Evolutionary conservation across 2,329 filamentous ascomycete species (phyloP), one percentile per base, ranked within the genome.

Genomic region (Thielaviopsis populi): DNA sequence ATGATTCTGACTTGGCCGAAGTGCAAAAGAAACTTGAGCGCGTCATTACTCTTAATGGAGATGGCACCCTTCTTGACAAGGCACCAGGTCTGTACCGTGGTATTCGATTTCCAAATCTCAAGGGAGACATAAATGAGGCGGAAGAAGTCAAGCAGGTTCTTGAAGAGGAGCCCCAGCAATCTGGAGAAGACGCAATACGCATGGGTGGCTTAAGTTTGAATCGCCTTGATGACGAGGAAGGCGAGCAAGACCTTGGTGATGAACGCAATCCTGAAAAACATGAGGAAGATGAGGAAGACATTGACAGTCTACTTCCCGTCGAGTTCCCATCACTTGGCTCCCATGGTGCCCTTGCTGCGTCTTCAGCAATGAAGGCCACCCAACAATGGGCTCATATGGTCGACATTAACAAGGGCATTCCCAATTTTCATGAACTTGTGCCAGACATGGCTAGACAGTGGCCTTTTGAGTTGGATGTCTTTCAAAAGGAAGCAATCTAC

Each of bases 341-440:
- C 10, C 88, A 87, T 71, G 85, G 86, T n/a, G 81, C 84, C 24
- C 82, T 96, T 37, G 81, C 87, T 22, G 78, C 86, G 61, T 85
- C 88, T 8, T 83, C 84, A 66, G 79, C 85, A 66, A 88, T 86
- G 70, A 88, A 87, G 70, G 84, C 84, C 46, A 88, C 88, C 6
- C 86, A 83, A 69, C 90, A 97, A 75, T 99, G 94, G 92, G 94
- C 94, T 61, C 94, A 99, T 75, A 95, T 99, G 85, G 92, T 99
- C 1, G 92, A 99, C 72, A 87, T 97, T 69, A 91, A 92, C 70
- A 84, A 90, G 66, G 89, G 92, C 62, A 95, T 97, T 70, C 80
- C 88, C n/a, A 97, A 97, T 71, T 97, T 99, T 74, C 80, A 82
- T 65, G 92, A 96, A 67, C 78, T 99, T 43, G 91, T 99, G 7